Conservation (phyloP, 805 yeast species). For the Saturnispora galanensis region DNA sequence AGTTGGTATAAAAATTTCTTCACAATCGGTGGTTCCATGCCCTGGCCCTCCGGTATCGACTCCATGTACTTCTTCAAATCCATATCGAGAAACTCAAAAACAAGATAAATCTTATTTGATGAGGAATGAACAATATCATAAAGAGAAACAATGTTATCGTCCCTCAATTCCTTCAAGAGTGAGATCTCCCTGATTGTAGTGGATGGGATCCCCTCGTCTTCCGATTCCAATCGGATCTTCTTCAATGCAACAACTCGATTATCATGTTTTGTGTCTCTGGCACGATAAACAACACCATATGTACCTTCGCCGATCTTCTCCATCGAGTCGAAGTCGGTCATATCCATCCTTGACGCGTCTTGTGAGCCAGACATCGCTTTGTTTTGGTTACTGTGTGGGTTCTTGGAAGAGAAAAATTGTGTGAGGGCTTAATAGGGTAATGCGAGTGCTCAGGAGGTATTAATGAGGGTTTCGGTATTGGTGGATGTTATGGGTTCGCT, state of each 20-base stretch:
- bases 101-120: slow-evolving; percentile 82
- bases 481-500: no score
- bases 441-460: neutral
- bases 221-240: slow-evolving; percentile 90
- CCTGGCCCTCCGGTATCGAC: slow-evolving; percentile 80
- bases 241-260: slow-evolving; percentile 93
- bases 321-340: slow-evolving; percentile 83
- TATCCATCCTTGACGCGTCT: slow-evolving; percentile 46
- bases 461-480: neutral
- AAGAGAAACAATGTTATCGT: slow-evolving; percentile 84
- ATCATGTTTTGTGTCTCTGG: slow-evolving; percentile 77
- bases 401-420: neutral
- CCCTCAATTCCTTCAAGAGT: slow-evolving; percentile 82
- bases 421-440: neutral
- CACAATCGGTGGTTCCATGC: slow-evolving; percentile 82
- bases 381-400: neutral
- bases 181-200: slow-evolving; percentile 97
- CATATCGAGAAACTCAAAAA: slow-evolving; percentile 86
- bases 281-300: slow-evolving; percentile 96
- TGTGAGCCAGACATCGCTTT: slow-evolving; percentile 3
- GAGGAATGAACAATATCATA: slow-evolving; percentile 95
- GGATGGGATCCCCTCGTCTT: slow-evolving; percentile 97
- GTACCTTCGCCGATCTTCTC: slow-evolving; percentile 98
- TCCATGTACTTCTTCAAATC: slow-evolving; percentile 97
- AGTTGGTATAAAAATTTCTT: slow-evolving; percentile 89